These are phyloP conservation scores for Irpex rosettiformis DNA, from an alignment of 1,284 basidiomycete genomes.

Conservation along the genomic window DNA sequence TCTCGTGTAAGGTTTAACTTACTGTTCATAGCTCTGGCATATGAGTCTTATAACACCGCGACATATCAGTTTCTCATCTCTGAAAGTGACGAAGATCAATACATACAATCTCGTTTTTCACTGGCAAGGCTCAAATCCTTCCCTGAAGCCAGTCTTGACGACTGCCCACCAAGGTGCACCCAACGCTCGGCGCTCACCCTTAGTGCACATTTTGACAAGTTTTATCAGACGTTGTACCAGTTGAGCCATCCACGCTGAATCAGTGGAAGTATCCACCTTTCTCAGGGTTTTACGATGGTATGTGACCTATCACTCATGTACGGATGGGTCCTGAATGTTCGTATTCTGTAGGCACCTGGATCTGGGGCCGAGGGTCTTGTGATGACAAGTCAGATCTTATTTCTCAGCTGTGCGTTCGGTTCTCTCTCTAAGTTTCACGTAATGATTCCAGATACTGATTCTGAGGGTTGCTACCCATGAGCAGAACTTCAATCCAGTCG, in stretches of 20 bases:
- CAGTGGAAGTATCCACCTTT: slow-evolving; percentile 44
- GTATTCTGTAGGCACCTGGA: slow-evolving; percentile 35
- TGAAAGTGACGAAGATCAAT: slow-evolving; percentile 55
- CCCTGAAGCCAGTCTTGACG: slow-evolving; percentile 60
- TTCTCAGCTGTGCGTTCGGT: slow-evolving; percentile 42
- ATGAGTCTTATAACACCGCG: neutral
- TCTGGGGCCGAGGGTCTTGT: slow-evolving; percentile 62
- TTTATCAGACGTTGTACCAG: slow-evolving; percentile 50
- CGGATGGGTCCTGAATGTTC: neutral
- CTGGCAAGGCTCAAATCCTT: slow-evolving; percentile 52
- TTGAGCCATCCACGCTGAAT: slow-evolving; percentile 45
- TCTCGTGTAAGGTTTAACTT: slow-evolving; percentile 30
- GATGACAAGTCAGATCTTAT: slow-evolving; percentile 65
- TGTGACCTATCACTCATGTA: neutral
- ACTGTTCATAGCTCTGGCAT: neutral
- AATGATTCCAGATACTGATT: neutral
- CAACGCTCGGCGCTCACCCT: neutral
- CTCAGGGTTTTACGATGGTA: slow-evolving; percentile 33
- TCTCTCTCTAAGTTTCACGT: neutral
- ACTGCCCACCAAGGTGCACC: slow-evolving; percentile 59
- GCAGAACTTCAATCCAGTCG: slow-evolving; percentile 47
- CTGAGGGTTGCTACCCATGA: too few relatives aligned
- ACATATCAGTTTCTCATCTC: slow-evolving; percentile 41
- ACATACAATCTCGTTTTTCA: slow-evolving; percentile 63
- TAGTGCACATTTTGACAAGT: neutral